Evolutionary conservation across 805 yeast genomes (phyloP).

Genomic region (Saccharomycopsis babjevae): DNA sequence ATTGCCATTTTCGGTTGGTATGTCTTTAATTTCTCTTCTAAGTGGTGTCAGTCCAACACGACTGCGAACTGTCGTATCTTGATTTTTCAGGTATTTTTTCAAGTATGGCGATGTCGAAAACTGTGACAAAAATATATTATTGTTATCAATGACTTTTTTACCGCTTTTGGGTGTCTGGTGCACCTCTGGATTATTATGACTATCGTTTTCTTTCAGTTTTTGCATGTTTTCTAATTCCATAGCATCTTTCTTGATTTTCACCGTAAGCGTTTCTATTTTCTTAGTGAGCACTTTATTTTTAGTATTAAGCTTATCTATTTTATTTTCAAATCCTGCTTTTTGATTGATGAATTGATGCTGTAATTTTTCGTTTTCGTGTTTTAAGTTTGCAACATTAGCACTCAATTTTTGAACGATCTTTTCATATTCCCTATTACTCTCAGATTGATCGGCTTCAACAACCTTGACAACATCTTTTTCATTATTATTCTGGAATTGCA

Average conservation of each 20-base stretch:
- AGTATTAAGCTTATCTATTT: slow-evolving; percentile 5
- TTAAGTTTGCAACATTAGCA: background rate
- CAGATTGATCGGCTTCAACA: background rate
- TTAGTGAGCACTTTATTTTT: background rate
- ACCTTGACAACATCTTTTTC: background rate
- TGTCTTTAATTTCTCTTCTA: background rate
- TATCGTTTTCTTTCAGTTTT: background rate
- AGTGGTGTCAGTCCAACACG: background rate
- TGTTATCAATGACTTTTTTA: background rate
- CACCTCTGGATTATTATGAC: background rate
- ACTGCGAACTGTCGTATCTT: background rate
- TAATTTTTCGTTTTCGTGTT: slow-evolving; percentile 9
- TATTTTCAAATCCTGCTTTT: slow-evolving; percentile 9
- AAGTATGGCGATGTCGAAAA: slow-evolving; percentile 15
- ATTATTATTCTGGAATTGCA: background rate
- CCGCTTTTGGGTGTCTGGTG: background rate
- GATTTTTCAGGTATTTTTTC: background rate
- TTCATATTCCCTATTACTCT: background rate
- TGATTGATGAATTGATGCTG: slow-evolving; percentile 11
- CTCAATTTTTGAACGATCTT: background rate
- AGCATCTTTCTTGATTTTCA: background rate
- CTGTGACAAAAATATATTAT: background rate
- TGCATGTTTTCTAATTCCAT: background rate
- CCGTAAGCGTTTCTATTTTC: background rate
- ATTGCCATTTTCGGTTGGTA: background rate